Base-by-base conservation (phyloP, 805 yeast species). In the Metschnikowia vanudenii region DNA sequence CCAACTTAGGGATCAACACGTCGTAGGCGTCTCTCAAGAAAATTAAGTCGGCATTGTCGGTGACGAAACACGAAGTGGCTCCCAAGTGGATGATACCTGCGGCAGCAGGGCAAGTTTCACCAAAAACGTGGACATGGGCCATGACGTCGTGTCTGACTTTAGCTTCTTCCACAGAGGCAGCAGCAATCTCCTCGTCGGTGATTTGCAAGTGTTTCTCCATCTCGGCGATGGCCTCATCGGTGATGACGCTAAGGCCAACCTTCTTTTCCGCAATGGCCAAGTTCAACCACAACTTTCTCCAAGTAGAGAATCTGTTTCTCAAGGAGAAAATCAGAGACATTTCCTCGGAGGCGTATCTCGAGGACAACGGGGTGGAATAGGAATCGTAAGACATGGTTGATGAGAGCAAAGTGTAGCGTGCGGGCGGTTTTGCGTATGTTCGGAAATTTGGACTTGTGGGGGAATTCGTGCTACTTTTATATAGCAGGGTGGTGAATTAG, bases 61-160 rank as follows among this genome's bases (percentile, higher is more conserved):
- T 94, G 48, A 94, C 99, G 59, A 73, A 94, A 78, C 99, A 94
- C 3, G 97, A 90, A 19, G 99, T 94, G 39, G 99, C 99, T 64
- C 99, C 99, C 62, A 94, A 75, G 68, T 94, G 99, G 62, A 94
- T 94, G 68, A 94, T 92, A 57, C 98, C 98, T 31, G 98, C 92
- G 30, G 99, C 99, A 6, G 85, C 85, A 16, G 99, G 99, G 60
- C 96, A 88, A 13, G 88, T 82, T 59, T 84, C 78, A 56, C 99
- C 99, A 66, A 87, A 94, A 48, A 85, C 88, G 65, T 94, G 99
- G 47, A 94, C 99, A 60, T 94, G 99, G 46, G 98, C 96, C 99
- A 94, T 94, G 59, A 94, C 99, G 65, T 94, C 99, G 69, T 94
- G 99, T 75, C 99, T 87, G 48, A 94, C 98, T 67, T 86, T 90